These are phyloP conservation scores for Avicennia marina DNA, from an alignment of 257 asterid species.

Conservation along the genomic window DNA sequence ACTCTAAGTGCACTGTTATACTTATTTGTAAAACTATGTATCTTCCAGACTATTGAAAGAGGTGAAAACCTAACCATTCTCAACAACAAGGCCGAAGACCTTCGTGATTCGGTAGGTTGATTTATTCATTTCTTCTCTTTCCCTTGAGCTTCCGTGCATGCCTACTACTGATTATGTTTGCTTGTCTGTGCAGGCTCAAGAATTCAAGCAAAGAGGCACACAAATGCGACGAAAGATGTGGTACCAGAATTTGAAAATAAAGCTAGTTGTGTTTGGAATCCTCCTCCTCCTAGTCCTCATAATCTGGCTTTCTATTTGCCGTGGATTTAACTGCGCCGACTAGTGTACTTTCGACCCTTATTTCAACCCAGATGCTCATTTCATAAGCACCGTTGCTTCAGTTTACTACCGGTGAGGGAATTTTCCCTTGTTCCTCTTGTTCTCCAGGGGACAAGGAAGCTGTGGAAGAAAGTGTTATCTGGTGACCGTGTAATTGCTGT, in stretches of 20 bases:
- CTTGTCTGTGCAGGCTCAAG: conserved; percentile 43
- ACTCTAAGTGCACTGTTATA: too few species aligned
- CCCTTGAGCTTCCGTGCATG: too few species aligned
- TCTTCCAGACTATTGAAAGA: conserved; percentile 63
- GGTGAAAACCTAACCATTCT: conserved; percentile 52
- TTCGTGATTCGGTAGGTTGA: conserved; percentile 50
- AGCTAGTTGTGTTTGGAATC: conserved; percentile 56
- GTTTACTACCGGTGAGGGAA: neutral
- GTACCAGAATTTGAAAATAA: conserved; percentile 71
- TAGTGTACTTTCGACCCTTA: too few species aligned
- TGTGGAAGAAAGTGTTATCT: too few species aligned
- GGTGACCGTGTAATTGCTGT: conserved; percentile 1
- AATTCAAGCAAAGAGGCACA: conserved; percentile 40
- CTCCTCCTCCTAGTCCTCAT: conserved; percentile 44
- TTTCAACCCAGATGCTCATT: too few species aligned
- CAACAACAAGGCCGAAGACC: conserved; percentile 49
- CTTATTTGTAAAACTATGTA: too few species aligned
- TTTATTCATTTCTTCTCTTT: neutral
- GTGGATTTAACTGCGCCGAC: conserved; percentile 54
- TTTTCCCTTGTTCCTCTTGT: neutral
- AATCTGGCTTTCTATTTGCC: conserved; percentile 65
- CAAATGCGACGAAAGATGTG: conserved; percentile 64
- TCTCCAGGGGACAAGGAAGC: too few species aligned
- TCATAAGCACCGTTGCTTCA: too few species aligned
- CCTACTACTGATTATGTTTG: too few species aligned